These are phyloP conservation scores for Verbascum thapsus DNA, from an alignment of 257 asterid genomes.

Conservation along the genomic window DNA sequence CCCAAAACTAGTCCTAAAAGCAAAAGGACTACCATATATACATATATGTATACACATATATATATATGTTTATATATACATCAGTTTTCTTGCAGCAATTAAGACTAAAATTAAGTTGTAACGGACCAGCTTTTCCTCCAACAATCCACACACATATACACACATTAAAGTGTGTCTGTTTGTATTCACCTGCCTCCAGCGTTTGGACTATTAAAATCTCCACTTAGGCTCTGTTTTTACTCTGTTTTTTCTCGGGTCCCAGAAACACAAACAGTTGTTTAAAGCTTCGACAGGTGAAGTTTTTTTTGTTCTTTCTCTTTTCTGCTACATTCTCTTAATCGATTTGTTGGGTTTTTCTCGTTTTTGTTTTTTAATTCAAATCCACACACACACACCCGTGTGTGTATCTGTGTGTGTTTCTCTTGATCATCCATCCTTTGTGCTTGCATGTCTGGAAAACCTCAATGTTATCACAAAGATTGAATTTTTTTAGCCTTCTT, in stretches of 20 bases:
- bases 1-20: too few species aligned
- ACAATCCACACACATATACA: background rate
- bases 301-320: too few species aligned
- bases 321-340: background rate
- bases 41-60: too few species aligned
- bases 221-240: background rate
- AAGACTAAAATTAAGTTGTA: background rate
- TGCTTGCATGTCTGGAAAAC: background rate
- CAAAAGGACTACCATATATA: too few species aligned
- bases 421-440: conserved; percentile 17
- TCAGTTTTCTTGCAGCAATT: conserved; percentile 8
- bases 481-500: background rate
- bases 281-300: too few species aligned
- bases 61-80: too few species aligned
- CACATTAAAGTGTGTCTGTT: conserved; percentile 13
- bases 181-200: background rate
- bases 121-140: background rate
- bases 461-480: background rate
- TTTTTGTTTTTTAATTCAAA: background rate
- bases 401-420: conserved; percentile 16
- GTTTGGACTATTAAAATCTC: background rate
- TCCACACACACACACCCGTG: background rate
- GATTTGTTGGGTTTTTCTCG: background rate
- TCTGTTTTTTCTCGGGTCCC: background rate
- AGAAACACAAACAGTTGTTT: background rate